Percentiles rank a stretch among this genome's conserved stretches.
phyloP scores from a whole-genome alignment of 1,284 basidiomycete species.

The Taiwanofungus camphoratus region DNA sequence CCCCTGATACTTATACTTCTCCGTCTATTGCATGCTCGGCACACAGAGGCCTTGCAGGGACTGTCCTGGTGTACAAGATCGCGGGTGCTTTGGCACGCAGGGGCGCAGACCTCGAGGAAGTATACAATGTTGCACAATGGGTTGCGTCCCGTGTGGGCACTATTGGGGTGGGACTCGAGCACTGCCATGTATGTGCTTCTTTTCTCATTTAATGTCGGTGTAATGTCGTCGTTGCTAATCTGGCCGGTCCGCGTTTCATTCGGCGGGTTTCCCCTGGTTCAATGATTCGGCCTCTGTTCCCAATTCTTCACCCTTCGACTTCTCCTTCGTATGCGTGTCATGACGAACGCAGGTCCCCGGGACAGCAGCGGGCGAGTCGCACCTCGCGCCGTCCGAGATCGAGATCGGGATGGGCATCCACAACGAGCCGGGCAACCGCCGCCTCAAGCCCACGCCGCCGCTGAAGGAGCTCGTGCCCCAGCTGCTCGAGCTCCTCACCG shows the following conservation, averaged over 20 bases:
- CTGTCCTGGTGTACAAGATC: constrained; percentile 89
- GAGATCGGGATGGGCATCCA: constrained; percentile 91
- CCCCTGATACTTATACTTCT: background rate
- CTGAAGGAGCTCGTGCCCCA: constrained; percentile 66
- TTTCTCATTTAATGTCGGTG: background rate
- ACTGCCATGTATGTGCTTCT: constrained; percentile 67
- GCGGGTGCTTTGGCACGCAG: constrained; percentile 77
- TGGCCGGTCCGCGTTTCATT: too few relatives aligned
- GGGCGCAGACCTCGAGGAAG: constrained; percentile 70
- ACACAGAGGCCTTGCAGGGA: constrained; percentile 78
- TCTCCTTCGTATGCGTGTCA: too few relatives aligned
- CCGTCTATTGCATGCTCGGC: too few relatives aligned
- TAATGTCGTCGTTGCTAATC: background rate
- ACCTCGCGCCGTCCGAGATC: constrained; percentile 62
- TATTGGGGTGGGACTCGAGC: constrained; percentile 87
- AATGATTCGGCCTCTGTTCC: too few relatives aligned
- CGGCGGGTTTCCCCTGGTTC: too few relatives aligned
- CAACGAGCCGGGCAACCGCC: constrained; percentile 81
- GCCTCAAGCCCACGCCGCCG: constrained; percentile 66
- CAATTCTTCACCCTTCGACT: too few relatives aligned
- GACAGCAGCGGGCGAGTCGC: constrained; percentile 55
- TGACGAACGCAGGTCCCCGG: constrained; percentile 62
- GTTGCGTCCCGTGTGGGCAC: constrained; percentile 68
- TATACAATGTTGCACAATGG: constrained; percentile 66
- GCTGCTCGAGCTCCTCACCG: constrained; percentile 70